Evolutionary conservation across 805 yeast genomes (phyloP), one percentile per base, ranked within the genome.

Genomic region (Candida manassasensis): DNA sequence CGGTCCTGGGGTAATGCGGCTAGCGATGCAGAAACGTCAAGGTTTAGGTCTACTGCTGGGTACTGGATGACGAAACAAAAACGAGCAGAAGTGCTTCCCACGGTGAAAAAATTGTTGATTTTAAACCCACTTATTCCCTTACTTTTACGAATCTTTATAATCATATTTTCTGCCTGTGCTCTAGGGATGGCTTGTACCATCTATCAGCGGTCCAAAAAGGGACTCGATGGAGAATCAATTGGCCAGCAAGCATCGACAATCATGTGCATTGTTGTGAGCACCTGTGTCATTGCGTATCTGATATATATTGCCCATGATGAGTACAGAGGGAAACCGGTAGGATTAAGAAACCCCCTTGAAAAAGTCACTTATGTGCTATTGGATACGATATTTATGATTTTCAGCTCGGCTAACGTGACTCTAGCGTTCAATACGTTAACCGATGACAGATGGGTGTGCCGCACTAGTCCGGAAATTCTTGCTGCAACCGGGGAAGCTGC

Each of bases 241-340:
- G 65, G 72, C 6, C 95, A 84, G 52, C 88, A 84, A 50, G 83
- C 98, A 12, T 81, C 95, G 47, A 85, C 97, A 0, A 79, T 89
- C 29, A 87, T 93, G 95, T 93, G 97, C 3, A 73, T 93, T 2
- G 79, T 79, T 35, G 95, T 90, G 3, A 90, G 88, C 50, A 66
- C 86, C 19, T 67, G 79, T 42, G 95, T 96, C 3, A 60, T 86
- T 17, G 72, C 77, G 0, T 93, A 93, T 53, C 71, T 88, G 37
- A 60, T 80, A 3, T 88, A 85, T 57, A 85, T 90, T 55, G 79
- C 95, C 2, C 79, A 78, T 50, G 97, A 93, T 57, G 98, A 93
- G 58, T 90, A 86, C 58, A 74, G 81, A 16, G 94, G 96, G 10
- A 83, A 86, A 53, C 98, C 97, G 0, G 57, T 93, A 32, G 98